Evolutionary conservation across 2,329 filamentous ascomycete genomes (phyloP).

Genomic region (Phaeomoniella chlamydospora): DNA sequence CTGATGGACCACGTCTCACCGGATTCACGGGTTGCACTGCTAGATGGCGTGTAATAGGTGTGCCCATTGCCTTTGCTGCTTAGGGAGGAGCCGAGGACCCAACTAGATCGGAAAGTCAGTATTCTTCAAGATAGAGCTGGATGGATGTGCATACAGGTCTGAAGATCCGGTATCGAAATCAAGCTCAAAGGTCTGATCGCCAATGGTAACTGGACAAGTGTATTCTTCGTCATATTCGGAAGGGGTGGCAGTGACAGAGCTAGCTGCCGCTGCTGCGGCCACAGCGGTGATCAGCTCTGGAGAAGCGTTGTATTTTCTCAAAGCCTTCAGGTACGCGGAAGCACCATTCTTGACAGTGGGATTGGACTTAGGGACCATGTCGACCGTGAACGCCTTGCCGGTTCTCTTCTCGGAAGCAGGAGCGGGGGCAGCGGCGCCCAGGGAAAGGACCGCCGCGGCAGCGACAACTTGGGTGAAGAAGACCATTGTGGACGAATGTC

Average conservation of each 20-base stretch:
- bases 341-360: neutral
- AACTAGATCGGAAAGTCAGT: slow-evolving; percentile 28
- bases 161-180: slow-evolving; percentile 59
- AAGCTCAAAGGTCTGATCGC: slow-evolving; percentile 46
- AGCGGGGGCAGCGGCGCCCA: neutral
- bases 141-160: slow-evolving; percentile 41
- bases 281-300: neutral
- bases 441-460: neutral
- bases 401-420: neutral
- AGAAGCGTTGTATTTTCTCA: neutral
- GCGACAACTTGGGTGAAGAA: neutral
- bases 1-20: slow-evolving; percentile 44
- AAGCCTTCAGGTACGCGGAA: neutral
- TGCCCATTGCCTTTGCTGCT: slow-evolving; percentile 39
- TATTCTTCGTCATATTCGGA: slow-evolving; percentile 42
- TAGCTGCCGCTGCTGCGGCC: slow-evolving; percentile 1
- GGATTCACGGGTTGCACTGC: slow-evolving; percentile 27
- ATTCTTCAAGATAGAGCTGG: neutral
- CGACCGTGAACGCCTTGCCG: neutral
- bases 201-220: slow-evolving; percentile 48
- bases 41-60: slow-evolving; percentile 38
- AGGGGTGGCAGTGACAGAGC: slow-evolving; percentile 23
- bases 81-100: slow-evolving; percentile 50
- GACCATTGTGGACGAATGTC: neutral
- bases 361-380: neutral